Evolutionary conservation across 2,329 filamentous ascomycete species (phyloP).

Genomic region (Aspergillus tanneri): DNA sequence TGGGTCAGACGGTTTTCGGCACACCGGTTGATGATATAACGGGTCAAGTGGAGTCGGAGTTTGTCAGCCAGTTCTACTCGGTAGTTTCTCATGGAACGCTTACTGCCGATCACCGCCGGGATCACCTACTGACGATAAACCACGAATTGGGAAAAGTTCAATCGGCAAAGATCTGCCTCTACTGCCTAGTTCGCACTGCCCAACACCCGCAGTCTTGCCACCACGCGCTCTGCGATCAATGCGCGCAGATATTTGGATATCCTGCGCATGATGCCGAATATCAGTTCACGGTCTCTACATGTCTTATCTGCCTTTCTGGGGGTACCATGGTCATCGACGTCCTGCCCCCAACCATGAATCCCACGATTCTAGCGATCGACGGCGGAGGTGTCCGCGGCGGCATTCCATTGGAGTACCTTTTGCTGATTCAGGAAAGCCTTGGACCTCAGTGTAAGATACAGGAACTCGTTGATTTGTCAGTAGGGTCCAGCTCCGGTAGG

Average conservation of each 20-base stretch:
- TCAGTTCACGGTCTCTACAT: constrained; percentile 19
- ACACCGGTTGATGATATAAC: background rate
- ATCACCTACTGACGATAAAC: constrained; percentile 1
- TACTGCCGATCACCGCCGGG: constrained; percentile 1
- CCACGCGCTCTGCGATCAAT: constrained; percentile 23
- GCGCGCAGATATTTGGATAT: constrained; percentile 18
- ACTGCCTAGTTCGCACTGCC: constrained; percentile 17
- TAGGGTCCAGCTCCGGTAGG: constrained; percentile 17
- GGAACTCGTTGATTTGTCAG: constrained; percentile 13
- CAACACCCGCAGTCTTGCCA: constrained; percentile 20
- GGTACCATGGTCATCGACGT: constrained; percentile 19
- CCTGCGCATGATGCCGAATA: constrained; percentile 13
- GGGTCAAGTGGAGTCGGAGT: constrained; percentile 3
- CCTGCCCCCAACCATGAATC: constrained; percentile 25
- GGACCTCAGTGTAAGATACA: constrained; percentile 4
- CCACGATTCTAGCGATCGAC: constrained; percentile 28
- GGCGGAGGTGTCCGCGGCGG: constrained; percentile 24
- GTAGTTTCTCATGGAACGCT: background rate
- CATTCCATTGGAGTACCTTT: constrained; percentile 18
- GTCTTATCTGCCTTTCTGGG: constrained; percentile 16
- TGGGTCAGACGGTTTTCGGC: too few relatives aligned
- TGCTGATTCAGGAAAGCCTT: constrained; percentile 19
- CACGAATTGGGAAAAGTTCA: constrained; percentile 14
- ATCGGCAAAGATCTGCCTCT: constrained; percentile 22
- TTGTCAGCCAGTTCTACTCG: constrained; percentile 4